These are phyloP conservation scores for Vitis amurensis DNA, from an alignment of 164 flowering plant genomes.

Conservation along the genomic window DNA sequence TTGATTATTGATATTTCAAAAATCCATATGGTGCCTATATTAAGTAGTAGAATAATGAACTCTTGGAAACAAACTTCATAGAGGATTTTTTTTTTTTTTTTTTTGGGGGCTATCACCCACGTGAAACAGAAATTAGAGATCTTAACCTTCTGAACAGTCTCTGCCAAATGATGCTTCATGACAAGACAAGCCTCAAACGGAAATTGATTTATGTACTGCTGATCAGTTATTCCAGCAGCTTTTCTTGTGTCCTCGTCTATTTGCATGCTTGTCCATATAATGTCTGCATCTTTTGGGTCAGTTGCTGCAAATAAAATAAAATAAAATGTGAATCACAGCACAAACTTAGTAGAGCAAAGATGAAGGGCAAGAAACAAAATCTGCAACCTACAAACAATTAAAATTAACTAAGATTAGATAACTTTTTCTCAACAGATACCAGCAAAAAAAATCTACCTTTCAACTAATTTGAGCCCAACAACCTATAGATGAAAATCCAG, in stretches of 20 bases:
- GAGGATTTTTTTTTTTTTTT: too few relatives aligned
- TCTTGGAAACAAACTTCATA: too few relatives aligned
- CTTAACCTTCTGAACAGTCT: slow-evolving; percentile 81
- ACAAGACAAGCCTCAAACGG: slow-evolving; percentile 98
- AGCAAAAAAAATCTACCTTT: too few relatives aligned
- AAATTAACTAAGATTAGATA: neutral
- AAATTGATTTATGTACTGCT: slow-evolving; percentile 87
- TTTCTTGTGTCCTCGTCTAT: slow-evolving; percentile 83
- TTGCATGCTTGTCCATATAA: slow-evolving; percentile 89
- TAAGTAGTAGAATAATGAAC: too few relatives aligned
- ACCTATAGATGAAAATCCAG: too few relatives aligned
- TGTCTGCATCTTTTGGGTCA: slow-evolving; percentile 87
- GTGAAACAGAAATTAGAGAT: neutral
- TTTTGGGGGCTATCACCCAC: neutral
- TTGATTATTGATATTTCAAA: neutral
- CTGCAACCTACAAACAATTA: neutral
- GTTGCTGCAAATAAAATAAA: slow-evolving; percentile 49
- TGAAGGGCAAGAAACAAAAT: neutral
- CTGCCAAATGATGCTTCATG: slow-evolving; percentile 98
- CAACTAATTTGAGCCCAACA: too few relatives aligned
- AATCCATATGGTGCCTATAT: neutral
- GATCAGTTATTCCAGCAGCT: slow-evolving; percentile 68
- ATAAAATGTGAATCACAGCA: neutral
- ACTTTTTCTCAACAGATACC: too few relatives aligned
- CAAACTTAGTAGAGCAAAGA: slow-evolving; percentile 4